phyloP scores from a whole-genome alignment of 2,329 filamentous ascomycete genomes.

The Orbilia quercus region DNA sequence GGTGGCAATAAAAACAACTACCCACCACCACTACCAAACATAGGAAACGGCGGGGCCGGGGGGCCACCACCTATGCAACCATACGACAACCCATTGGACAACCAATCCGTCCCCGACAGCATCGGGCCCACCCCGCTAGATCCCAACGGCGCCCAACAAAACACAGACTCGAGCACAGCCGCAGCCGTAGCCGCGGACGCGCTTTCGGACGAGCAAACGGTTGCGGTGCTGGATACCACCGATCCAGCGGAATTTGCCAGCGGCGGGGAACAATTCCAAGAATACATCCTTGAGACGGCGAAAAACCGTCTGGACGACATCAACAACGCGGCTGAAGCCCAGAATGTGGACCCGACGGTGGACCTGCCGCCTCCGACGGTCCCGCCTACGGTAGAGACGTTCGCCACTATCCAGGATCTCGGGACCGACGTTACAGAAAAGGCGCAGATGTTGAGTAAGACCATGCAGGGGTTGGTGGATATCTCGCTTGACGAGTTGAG shows the following conservation, averaged over 20 bases:
- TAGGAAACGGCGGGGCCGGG: too few relatives aligned
- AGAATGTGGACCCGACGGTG: neutral
- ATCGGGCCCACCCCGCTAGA: neutral
- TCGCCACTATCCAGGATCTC: constrained; percentile 22
- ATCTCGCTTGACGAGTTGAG: constrained; percentile 13
- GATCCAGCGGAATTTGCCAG: constrained; percentile 1
- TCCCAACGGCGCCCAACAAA: too few relatives aligned
- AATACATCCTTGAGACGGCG: constrained; percentile 18
- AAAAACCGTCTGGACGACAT: constrained; percentile 13
- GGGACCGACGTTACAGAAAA: constrained; percentile 16
- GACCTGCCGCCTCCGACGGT: neutral
- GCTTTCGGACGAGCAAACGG: constrained; percentile 23
- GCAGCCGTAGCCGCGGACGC: neutral
- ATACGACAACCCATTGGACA: neutral
- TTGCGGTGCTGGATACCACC: constrained; percentile 10
- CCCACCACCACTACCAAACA: too few relatives aligned
- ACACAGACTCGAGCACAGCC: too few relatives aligned
- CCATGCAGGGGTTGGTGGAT: constrained; percentile 20
- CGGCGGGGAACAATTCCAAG: constrained; percentile 6
- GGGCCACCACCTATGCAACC: neutral
- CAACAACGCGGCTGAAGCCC: neutral
- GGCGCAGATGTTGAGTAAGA: constrained; percentile 4
- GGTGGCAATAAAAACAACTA: neutral
- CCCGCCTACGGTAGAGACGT: constrained; percentile 1
- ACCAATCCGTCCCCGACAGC: neutral